Evolutionary conservation across 768 basidiomycete genomes (phyloP).

Genomic region (Floccularia luteovirens): DNA sequence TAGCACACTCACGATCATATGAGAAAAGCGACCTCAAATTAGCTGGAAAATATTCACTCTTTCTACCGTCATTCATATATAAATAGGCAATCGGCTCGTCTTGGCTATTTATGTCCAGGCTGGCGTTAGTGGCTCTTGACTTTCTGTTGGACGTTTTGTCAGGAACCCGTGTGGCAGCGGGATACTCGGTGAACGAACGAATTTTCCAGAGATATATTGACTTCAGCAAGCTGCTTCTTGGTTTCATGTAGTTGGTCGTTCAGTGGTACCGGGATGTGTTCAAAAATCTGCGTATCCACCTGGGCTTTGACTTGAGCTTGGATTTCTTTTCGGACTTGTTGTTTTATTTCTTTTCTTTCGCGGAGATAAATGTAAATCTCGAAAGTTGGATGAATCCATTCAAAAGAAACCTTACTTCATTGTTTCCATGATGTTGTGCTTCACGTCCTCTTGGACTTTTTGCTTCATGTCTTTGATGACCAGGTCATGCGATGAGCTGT

Average conservation of each 20-base stretch:
- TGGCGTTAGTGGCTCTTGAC: constrained; percentile 41
- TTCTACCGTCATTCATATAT: constrained; percentile 39
- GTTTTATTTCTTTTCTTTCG: constrained; percentile 18
- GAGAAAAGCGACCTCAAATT: constrained; percentile 42
- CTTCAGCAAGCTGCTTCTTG: constrained; percentile 31
- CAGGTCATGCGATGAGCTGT: constrained; percentile 10
- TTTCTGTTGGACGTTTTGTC: constrained; percentile 23
- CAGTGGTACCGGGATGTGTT: constrained; percentile 40
- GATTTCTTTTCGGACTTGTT: constrained; percentile 32
- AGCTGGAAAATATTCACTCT: constrained; percentile 38
- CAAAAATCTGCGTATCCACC: constrained; percentile 39
- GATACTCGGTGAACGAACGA: constrained; percentile 32
- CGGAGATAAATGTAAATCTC: neutral
- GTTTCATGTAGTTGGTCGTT: constrained; percentile 35
- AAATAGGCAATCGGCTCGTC: constrained; percentile 38
- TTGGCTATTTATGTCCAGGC: constrained; percentile 27
- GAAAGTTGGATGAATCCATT: neutral
- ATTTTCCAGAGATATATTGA: constrained; percentile 39
- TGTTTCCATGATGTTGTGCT: neutral
- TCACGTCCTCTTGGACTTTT: constrained; percentile 1
- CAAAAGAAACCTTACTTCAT: constrained; percentile 3
- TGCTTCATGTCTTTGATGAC: constrained; percentile 10
- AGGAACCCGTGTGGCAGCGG: neutral
- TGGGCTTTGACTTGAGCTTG: constrained; percentile 33
- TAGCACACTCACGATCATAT: constrained; percentile 41